Conservation (phyloP, 495 filamentous ascomycete species). For the Trichodelitschia bisporula region DNA sequence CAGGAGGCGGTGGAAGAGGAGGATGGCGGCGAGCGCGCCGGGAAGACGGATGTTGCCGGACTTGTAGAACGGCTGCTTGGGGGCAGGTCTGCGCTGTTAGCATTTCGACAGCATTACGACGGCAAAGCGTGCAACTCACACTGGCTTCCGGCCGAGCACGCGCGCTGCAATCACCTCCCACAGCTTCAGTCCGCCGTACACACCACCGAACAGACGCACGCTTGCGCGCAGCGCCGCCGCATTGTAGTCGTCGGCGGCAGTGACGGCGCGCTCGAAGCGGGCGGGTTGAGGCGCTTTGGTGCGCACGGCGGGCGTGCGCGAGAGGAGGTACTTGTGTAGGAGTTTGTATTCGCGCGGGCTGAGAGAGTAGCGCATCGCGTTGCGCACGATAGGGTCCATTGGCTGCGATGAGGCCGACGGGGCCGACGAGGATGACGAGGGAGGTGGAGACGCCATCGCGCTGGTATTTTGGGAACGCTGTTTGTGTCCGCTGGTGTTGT, state of each 20-base stretch:
- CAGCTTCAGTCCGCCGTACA: constrained; percentile 41
- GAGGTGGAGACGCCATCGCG: too few relatives aligned
- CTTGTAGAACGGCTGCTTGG: constrained; percentile 30
- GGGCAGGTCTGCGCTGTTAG: constrained; percentile 14
- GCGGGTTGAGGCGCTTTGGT: constrained; percentile 32
- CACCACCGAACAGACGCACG: constrained; percentile 49
- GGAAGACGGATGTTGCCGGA: constrained; percentile 55
- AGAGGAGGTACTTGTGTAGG: constrained; percentile 54
- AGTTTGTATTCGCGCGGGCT: constrained; percentile 65
- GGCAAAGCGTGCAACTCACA: background rate
- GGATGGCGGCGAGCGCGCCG: constrained; percentile 53
- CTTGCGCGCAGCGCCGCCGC: constrained; percentile 53
- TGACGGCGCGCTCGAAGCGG: constrained; percentile 25
- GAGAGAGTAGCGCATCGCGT: constrained; percentile 59
- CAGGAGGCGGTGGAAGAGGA: constrained; percentile 70
- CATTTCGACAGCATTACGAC: background rate
- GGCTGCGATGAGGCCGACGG: too few relatives aligned
- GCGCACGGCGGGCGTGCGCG: constrained; percentile 30
- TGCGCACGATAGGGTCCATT: constrained; percentile 44
- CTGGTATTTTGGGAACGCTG: too few relatives aligned
- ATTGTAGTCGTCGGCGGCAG: constrained; percentile 43
- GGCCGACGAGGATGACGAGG: too few relatives aligned
- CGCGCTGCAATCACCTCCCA: constrained; percentile 29
- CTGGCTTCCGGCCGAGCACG: constrained; percentile 9
- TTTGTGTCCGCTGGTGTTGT: too few relatives aligned